Percentiles rank a stretch among this genome's conserved stretches.
Conservation (phyloP, 1,139 yeast genomes). For the Kurtzmaniella quercitrusa region DNA sequence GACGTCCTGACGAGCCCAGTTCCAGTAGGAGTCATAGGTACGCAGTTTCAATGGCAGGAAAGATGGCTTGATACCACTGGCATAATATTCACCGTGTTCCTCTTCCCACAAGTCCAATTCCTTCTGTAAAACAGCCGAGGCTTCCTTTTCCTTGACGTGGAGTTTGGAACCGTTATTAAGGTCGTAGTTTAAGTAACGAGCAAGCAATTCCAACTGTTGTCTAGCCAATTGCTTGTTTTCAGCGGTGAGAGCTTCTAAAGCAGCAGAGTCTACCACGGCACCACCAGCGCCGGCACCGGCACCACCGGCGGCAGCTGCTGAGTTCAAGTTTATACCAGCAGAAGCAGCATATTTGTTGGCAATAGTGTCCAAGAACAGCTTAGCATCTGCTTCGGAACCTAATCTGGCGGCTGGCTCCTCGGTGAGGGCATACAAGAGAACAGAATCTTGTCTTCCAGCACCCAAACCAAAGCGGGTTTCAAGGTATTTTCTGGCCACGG, state of each 20-base stretch:
- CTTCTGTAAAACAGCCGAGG: conserved; percentile 74
- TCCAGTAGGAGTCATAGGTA: conserved; percentile 97
- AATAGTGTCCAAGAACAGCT: conserved; percentile 75
- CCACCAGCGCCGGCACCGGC: conserved; percentile 68
- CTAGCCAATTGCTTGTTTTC: conserved; percentile 87
- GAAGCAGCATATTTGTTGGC: conserved; percentile 83
- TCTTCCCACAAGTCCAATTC: conserved; percentile 91
- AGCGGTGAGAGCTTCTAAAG: conserved; percentile 88
- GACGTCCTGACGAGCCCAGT: conserved; percentile 99
- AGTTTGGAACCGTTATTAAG: conserved; percentile 88
- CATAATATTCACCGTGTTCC: conserved; percentile 94
- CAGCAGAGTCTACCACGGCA: conserved; percentile 92
- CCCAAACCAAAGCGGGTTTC: conserved; percentile 90
- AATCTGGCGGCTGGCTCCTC: conserved; percentile 90
- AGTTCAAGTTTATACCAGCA: conserved; percentile 72
- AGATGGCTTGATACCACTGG: conserved; percentile 85
- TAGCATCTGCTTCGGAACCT: conserved; percentile 83
- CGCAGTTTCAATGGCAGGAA: conserved; percentile 93
- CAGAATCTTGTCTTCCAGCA: conserved; percentile 90
- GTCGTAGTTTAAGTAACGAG: conserved; percentile 91
- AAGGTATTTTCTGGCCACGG: conserved; percentile 86
- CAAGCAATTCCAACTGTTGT: conserved; percentile 93
- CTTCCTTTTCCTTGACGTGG: conserved; percentile 82
- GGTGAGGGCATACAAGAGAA: conserved; percentile 75
- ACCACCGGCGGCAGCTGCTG: conserved; percentile 55